A percentile compares a stretch with the other conserved stretches of the same genome.
These are phyloP conservation scores for Aechmea fasciata DNA, from an alignment of 176 grass and related monocot species.

Conservation along the genomic window DNA sequence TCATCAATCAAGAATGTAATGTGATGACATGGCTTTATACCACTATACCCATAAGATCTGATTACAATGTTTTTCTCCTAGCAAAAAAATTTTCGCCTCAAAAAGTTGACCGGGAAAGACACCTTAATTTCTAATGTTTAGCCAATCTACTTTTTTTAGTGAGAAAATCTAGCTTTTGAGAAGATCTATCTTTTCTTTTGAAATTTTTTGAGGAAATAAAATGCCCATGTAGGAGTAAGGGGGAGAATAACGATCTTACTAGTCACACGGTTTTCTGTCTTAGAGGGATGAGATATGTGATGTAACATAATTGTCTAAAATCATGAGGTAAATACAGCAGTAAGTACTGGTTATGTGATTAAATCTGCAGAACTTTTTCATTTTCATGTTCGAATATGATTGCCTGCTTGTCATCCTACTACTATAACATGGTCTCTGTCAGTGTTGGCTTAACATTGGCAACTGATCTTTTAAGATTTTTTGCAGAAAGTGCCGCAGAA, in stretches of 20 bases:
- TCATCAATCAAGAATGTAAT: neutral
- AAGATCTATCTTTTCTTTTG: too few relatives aligned
- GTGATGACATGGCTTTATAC: neutral
- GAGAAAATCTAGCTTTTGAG: too few relatives aligned
- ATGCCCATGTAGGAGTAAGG: too few relatives aligned
- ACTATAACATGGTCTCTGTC: neutral
- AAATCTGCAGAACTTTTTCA: neutral
- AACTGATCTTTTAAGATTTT: slow-evolving; percentile 5
- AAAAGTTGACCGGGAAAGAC: neutral
- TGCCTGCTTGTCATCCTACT: slow-evolving; percentile 3
- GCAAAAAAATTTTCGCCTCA: neutral
- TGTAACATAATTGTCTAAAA: neutral
- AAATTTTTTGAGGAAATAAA: too few relatives aligned
- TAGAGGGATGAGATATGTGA: neutral
- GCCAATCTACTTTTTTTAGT: too few relatives aligned
- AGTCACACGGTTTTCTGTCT: neutral
- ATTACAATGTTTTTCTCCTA: neutral
- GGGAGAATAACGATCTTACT: too few relatives aligned
- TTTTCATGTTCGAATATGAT: slow-evolving; percentile 15
- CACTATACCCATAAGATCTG: neutral
- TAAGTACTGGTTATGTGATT: neutral
- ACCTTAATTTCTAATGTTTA: too few relatives aligned
- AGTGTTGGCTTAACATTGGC: neutral
- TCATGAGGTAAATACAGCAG: neutral
- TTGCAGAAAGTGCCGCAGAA: slow-evolving; percentile 64